Percentiles rank a stretch among this genome's conserved stretches.
These are phyloP conservation scores for Hemisphaericaspora xylofermentans DNA, from an alignment of 1,139 yeast genomes.

Conservation along the genomic window DNA sequence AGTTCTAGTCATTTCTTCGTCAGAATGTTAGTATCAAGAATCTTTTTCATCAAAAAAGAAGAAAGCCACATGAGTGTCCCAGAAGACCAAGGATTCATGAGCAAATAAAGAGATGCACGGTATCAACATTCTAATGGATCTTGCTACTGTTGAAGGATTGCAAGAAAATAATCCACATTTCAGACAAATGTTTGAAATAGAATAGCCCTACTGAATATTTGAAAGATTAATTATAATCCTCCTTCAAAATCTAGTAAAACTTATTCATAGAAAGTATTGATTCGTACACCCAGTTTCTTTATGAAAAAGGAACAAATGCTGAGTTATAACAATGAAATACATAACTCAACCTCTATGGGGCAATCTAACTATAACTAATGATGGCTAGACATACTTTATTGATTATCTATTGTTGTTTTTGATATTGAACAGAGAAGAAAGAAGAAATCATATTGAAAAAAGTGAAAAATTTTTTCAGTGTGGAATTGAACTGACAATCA, in stretches of 20 bases:
- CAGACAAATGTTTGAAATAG: slow-evolving; percentile 3
- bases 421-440: background rate
- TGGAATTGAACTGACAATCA: background rate
- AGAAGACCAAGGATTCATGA: slow-evolving; percentile 32
- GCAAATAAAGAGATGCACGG: slow-evolving; percentile 24
- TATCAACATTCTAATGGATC: slow-evolving; percentile 27
- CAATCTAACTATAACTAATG: background rate
- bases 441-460: background rate
- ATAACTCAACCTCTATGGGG: slow-evolving; percentile 4
- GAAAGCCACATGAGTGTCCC: slow-evolving; percentile 42
- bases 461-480: slow-evolving; percentile 3
- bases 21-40: slow-evolving; percentile 12
- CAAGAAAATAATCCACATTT: slow-evolving; percentile 9
- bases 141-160: slow-evolving; percentile 15
- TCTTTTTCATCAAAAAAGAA: slow-evolving; percentile 5
- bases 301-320: slow-evolving; percentile 2
- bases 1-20: slow-evolving; percentile 83
- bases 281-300: slow-evolving; percentile 7
- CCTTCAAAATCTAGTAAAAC: slow-evolving; percentile 7
- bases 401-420: background rate
- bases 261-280: slow-evolving; percentile 10
- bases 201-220: slow-evolving; percentile 6
- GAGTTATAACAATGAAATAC: background rate
- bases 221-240: slow-evolving; percentile 1
- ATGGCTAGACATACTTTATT: slow-evolving; percentile 1